Evolutionary conservation across 371 early-diverging fungal species (phyloP).

Genomic region (Mucor indicus): DNA sequence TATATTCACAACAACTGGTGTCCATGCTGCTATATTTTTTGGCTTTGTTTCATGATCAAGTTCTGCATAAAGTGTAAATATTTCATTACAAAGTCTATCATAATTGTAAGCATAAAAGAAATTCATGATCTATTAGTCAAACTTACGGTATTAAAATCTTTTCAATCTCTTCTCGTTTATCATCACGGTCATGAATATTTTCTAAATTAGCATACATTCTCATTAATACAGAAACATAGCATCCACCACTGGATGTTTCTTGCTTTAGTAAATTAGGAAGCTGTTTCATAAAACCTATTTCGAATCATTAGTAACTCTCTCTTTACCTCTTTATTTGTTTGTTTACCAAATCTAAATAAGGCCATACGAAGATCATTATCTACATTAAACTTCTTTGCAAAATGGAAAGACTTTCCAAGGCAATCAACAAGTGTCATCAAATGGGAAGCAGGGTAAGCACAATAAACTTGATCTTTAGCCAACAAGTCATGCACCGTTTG

Average conservation of each 20-base stretch:
- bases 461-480: conserved; percentile 59
- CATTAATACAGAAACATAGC: conserved; percentile 50
- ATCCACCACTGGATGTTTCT: conserved; percentile 59
- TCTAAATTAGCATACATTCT: conserved; percentile 52
- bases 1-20: conserved; percentile 52
- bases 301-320: not conserved
- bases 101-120: conserved; percentile 1
- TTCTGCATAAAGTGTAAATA: conserved; percentile 46
- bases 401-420: conserved; percentile 77
- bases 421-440: conserved; percentile 72
- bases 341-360: conserved; percentile 64
- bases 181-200: conserved; percentile 46
- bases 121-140: too few relatives aligned
- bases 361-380: conserved; percentile 79
- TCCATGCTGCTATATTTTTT: conserved; percentile 55
- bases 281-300: conserved; percentile 80
- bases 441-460: conserved; percentile 55
- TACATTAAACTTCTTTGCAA: conserved; percentile 81
- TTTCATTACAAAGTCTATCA: conserved; percentile 42
- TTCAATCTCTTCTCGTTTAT: conserved; percentile 46
- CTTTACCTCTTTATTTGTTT: too few relatives aligned
- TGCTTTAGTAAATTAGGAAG: conserved; percentile 86
- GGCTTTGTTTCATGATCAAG: conserved; percentile 53
- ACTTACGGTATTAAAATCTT: conserved; percentile 53
- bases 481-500: conserved; percentile 73